Percentiles rank a stretch among this genome's conserved stretches.
phyloP scores from a whole-genome alignment of 2,329 filamentous ascomycete genomes.

The Ilyonectria sp. region DNA sequence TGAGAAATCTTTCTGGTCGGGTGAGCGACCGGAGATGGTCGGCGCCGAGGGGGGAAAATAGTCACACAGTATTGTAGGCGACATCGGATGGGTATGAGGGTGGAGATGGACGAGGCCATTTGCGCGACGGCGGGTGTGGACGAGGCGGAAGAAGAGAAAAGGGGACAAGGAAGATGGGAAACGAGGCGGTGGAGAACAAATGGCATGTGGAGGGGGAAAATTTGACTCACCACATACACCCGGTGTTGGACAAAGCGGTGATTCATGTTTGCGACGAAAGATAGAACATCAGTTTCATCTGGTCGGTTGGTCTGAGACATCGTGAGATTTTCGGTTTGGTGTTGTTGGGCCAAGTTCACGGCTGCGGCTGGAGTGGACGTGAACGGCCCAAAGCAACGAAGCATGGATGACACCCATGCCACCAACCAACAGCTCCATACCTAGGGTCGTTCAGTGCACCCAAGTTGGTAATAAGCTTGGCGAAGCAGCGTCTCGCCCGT shows the following conservation, averaged over 20 bases:
- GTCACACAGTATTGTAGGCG: slow-evolving; percentile 20
- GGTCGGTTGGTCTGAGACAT: slow-evolving; percentile 15
- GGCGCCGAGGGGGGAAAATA: slow-evolving; percentile 13
- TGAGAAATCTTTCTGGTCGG: slow-evolving; percentile 44
- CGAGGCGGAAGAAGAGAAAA: background rate
- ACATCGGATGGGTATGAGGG: slow-evolving; percentile 34
- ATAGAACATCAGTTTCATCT: background rate
- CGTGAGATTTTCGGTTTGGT: slow-evolving; percentile 30
- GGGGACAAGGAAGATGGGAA: slow-evolving; percentile 2
- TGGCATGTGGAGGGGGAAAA: background rate
- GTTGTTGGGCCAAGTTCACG: slow-evolving; percentile 3
- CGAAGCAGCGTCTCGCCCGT: slow-evolving; percentile 16
- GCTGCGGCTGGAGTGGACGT: slow-evolving; percentile 15
- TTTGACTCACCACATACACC: background rate
- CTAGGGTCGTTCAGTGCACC: background rate
- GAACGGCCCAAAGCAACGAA: slow-evolving; percentile 14
- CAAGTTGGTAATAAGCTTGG: slow-evolving; percentile 25
- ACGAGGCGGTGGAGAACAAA: background rate
- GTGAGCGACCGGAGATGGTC: slow-evolving; percentile 39
- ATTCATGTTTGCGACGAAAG: background rate
- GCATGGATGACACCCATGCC: slow-evolving; percentile 23
- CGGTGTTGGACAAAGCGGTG: background rate
- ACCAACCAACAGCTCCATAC: slow-evolving; percentile 1
- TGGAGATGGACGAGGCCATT: slow-evolving; percentile 8
- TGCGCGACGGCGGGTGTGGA: background rate